Base-by-base conservation (phyloP, 805 yeast species). In the Clavispora phyllophila region DNA sequence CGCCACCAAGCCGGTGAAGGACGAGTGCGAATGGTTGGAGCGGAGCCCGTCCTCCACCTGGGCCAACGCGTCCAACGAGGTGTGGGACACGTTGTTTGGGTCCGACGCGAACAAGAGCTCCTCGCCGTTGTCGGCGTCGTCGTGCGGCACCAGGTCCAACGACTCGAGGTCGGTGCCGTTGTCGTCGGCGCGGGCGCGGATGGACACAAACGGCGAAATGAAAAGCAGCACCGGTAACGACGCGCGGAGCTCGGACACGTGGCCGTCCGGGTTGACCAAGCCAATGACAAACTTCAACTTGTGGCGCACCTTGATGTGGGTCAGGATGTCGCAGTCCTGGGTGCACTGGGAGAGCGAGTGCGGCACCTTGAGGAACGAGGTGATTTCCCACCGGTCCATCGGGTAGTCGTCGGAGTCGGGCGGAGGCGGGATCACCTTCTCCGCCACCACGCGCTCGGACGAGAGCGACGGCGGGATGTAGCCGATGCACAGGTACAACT, bases 221-320 rank as follows among this genome's bases (percentile, higher is more conserved):
- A 84, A 87, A 26, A 87, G 61, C 23, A 74, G 76, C 4, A 91
- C 72, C 0, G 98, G 98, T 48, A 91, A 68, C 0, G 96, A 84
- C 0, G 97, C 97, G 25, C 98, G 72, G 39, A 91, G 70, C 61
- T 90, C 97, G 0, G 96, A 87, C 3, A 84, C 81, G 58, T 91
- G 98, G 3, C 96, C 96, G 61, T 89, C 97, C 0, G 95, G 84
- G 58, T 93, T 91, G 32, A 79, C 63, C 49, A 93, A 71, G 1
- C 87, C 84, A 44, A 93, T 79, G 9, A 78, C 81, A 58, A 90
- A 87, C 55, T 87, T 84, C 43, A 93, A 65, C 64, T 89, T 90
- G 66, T 93, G 99, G 43, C 95, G 78, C 12, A 93, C 89, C 60
- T 87, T 87, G 45, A 88, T 73, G 56, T 81, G 78, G 22, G 74